phyloP scores from a whole-genome alignment of 768 basidiomycete genomes.

The Leccinum rimulosum region DNA sequence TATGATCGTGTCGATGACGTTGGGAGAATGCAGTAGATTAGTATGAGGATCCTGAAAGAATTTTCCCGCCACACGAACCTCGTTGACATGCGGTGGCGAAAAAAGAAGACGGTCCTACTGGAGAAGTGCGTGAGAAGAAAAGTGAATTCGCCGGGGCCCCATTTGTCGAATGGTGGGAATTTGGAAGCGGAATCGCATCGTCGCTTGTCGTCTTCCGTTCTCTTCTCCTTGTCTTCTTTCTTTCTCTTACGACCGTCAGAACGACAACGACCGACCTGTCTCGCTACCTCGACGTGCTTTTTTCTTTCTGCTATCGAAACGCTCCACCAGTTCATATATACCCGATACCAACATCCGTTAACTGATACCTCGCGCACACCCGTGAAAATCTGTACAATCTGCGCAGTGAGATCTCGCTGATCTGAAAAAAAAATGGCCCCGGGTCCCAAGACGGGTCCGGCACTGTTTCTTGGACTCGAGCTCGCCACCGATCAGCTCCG shows the following conservation, averaged over 20 bases:
- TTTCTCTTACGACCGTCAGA: constrained; percentile 27
- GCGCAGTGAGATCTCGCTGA: constrained; percentile 1
- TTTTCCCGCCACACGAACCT: too few relatives aligned
- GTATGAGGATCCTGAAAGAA: not conserved
- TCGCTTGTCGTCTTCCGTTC: constrained; percentile 14
- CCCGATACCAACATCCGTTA: constrained; percentile 29
- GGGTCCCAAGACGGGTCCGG: constrained; percentile 38
- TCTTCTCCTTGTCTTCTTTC: constrained; percentile 12
- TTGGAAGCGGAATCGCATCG: constrained; percentile 11
- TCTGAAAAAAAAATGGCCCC: constrained; percentile 26
- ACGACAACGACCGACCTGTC: constrained; percentile 16
- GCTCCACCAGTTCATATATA: constrained; percentile 19
- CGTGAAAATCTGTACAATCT: constrained; percentile 5
- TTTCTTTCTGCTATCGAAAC: constrained; percentile 12
- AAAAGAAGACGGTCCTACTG: not conserved
- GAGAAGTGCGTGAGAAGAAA: constrained; percentile 27
- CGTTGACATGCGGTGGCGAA: not conserved
- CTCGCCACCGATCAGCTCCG: constrained; percentile 81
- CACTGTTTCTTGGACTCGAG: constrained; percentile 85
- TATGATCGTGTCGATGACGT: not conserved
- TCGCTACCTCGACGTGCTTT: constrained; percentile 4
- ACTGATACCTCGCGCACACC: constrained; percentile 14
- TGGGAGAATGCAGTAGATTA: not conserved
- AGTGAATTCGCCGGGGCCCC: constrained; percentile 12
- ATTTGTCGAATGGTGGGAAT: constrained; percentile 16